These are phyloP conservation scores for Coleophoma eucalyptorum DNA, from an alignment of 2,329 filamentous ascomycete species.

Conservation along the genomic window DNA sequence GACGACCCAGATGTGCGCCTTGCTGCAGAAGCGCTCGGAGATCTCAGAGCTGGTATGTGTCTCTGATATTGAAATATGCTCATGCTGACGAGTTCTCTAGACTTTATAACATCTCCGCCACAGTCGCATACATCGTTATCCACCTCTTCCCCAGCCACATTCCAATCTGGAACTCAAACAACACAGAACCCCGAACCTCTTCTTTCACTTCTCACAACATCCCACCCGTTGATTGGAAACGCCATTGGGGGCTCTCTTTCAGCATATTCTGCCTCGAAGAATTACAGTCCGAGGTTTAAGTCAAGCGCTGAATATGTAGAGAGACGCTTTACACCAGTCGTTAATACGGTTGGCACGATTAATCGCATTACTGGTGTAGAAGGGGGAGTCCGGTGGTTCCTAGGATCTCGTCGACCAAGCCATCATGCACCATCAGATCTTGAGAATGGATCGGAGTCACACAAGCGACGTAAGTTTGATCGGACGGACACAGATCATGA, in stretches of 20 bases:
- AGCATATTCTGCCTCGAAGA: slow-evolving; percentile 83
- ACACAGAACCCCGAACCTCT: slow-evolving; percentile 65
- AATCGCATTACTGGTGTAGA: slow-evolving; percentile 85
- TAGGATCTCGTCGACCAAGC: slow-evolving; percentile 46
- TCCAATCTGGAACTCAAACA: slow-evolving; percentile 16
- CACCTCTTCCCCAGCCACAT: slow-evolving; percentile 30
- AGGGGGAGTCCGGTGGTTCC: slow-evolving; percentile 78
- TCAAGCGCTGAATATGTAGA: slow-evolving; percentile 91
- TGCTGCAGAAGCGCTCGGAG: slow-evolving; percentile 72
- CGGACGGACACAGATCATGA: slow-evolving; percentile 33
- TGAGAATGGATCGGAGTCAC: slow-evolving; percentile 42
- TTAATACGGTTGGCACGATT: slow-evolving; percentile 80
- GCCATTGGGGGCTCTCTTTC: slow-evolving; percentile 82
- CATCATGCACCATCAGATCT: slow-evolving; percentile 35
- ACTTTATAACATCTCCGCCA: slow-evolving; percentile 64
- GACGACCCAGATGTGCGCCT: slow-evolving; percentile 66
- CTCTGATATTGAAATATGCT: slow-evolving; percentile 5
- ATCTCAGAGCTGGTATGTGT: slow-evolving; percentile 65
- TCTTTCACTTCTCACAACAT: slow-evolving; percentile 80
- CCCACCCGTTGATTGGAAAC: slow-evolving; percentile 80
- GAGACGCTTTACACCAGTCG: slow-evolving; percentile 79
- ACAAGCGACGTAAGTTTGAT: slow-evolving; percentile 57
- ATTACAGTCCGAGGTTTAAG: slow-evolving; percentile 84
- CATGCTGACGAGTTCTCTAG: slow-evolving; percentile 32
- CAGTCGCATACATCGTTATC: slow-evolving; percentile 18